Percentiles rank a stretch among this genome's conserved stretches.
These are phyloP conservation scores for Pseudogymnoascus sp. DNA, from an alignment of 2,329 filamentous ascomycete species.

Conservation along the genomic window DNA sequence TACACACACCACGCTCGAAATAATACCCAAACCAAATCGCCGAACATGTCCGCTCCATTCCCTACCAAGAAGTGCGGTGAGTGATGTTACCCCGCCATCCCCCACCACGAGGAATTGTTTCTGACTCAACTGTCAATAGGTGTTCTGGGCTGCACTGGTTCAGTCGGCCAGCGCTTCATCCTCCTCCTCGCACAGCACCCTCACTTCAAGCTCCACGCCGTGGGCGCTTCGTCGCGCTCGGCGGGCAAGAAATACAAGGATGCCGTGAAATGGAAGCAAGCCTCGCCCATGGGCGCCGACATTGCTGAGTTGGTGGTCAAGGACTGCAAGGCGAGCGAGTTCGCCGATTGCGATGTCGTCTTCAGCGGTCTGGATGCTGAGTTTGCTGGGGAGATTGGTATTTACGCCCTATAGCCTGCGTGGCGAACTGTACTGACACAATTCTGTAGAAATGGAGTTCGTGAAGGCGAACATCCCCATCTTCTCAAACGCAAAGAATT, in stretches of 20 bases:
- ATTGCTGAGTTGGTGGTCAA: slow-evolving; percentile 76
- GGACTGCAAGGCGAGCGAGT: slow-evolving; percentile 74
- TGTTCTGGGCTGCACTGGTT: slow-evolving; percentile 86
- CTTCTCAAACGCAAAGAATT: slow-evolving; percentile 98
- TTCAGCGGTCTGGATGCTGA: slow-evolving; percentile 91
- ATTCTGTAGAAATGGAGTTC: slow-evolving; percentile 70
- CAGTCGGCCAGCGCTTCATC: slow-evolving; percentile 92
- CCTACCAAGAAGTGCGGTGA: slow-evolving; percentile 46
- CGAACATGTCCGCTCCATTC: slow-evolving; percentile 31
- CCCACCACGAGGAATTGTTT: not conserved
- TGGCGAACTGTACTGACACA: slow-evolving; percentile 12
- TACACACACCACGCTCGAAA: not conserved
- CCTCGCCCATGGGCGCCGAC: slow-evolving; percentile 65
- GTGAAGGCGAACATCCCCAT: slow-evolving; percentile 79
- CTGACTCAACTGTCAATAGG: slow-evolving; percentile 32
- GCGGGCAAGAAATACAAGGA: slow-evolving; percentile 92
- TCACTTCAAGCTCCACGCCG: slow-evolving; percentile 73
- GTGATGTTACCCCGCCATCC: slow-evolving; percentile 10
- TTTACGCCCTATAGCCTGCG: not conserved
- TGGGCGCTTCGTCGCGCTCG: slow-evolving; percentile 82
- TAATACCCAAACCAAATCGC: not conserved
- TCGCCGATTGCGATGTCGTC: slow-evolving; percentile 82
- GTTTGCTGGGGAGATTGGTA: slow-evolving; percentile 85
- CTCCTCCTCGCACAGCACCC: slow-evolving; percentile 84
- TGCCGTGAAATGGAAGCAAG: slow-evolving; percentile 92